Conservation (phyloP, 164 flowering plant species). For the Magnolia changhungtana region DNA sequence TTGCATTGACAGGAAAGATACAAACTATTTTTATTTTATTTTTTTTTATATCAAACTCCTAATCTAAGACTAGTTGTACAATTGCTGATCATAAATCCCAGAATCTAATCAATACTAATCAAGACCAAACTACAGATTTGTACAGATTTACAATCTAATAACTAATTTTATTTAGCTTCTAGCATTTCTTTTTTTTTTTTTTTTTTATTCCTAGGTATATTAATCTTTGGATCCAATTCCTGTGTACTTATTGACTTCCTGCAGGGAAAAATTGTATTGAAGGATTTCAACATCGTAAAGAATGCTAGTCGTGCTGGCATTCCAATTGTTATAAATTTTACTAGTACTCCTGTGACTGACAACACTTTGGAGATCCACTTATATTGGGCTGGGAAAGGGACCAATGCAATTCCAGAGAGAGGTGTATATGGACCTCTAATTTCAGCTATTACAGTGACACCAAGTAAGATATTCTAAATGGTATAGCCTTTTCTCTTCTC, state of each 20-base stretch:
- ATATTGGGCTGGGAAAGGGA: slow-evolving; percentile 8
- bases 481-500: not conserved
- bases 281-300: slow-evolving; percentile 8
- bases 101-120: too few species aligned
- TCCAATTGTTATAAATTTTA: not conserved
- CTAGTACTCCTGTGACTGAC: not conserved
- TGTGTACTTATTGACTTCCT: not conserved
- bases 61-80: too few species aligned
- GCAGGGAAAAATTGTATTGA: not conserved
- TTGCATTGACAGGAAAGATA: too few species aligned
- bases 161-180: not conserved
- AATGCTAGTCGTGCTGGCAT: not conserved
- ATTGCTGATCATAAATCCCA: too few species aligned
- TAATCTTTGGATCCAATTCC: not conserved
- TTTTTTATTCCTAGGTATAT: not conserved
- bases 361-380: slow-evolving; percentile 4
- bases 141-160: too few species aligned
- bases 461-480: not conserved
- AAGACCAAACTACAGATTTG: too few species aligned
- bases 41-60: too few species aligned
- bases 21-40: too few species aligned
- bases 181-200: not conserved
- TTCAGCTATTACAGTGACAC: slow-evolving; percentile 11
- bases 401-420: not conserved
- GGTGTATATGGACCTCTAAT: slow-evolving; percentile 7